Percentiles rank a stretch among this genome's conserved stretches.
Conservation (phyloP, 176 grass and related monocot genomes). For the Phoenix dactylifera region DNA sequence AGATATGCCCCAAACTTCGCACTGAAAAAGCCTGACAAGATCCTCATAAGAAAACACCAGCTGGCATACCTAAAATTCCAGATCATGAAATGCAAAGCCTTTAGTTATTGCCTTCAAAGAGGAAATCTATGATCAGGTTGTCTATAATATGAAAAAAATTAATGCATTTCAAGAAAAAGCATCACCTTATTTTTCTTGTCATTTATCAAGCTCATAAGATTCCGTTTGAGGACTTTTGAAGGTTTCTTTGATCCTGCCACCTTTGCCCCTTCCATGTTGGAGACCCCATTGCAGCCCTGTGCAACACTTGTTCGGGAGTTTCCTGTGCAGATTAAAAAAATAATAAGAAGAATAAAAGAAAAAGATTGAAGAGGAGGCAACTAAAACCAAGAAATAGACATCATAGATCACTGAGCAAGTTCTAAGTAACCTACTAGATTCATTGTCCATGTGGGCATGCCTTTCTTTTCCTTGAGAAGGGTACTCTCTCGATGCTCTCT, state of each 20-base stretch:
- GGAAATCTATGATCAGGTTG: no score
- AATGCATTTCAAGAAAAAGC: constrained; percentile 4
- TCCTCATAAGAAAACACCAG: constrained; percentile 81
- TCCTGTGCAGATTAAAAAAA: constrained; percentile 19
- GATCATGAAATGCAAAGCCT: neutral
- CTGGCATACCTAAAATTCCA: constrained; percentile 33
- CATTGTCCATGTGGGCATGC: constrained; percentile 50
- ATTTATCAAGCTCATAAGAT: constrained; percentile 80
- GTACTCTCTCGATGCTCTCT: constrained; percentile 37
- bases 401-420: constrained; percentile 3
- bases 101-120: no score
- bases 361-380: no score
- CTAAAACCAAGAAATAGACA: no score
- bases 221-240: constrained; percentile 76
- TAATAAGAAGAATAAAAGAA: no score
- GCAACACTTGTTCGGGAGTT: constrained; percentile 32
- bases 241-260: constrained; percentile 61
- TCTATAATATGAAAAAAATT: no score
- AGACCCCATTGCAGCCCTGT: constrained; percentile 34
- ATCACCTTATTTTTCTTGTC: constrained; percentile 81
- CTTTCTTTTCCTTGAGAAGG: constrained; percentile 45
- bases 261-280: constrained; percentile 48
- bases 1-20: constrained; percentile 59
- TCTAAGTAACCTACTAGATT: constrained; percentile 59
- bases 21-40: constrained; percentile 91